Base-by-base conservation (phyloP, 345 rosid species). In the Linum trigynum region DNA sequence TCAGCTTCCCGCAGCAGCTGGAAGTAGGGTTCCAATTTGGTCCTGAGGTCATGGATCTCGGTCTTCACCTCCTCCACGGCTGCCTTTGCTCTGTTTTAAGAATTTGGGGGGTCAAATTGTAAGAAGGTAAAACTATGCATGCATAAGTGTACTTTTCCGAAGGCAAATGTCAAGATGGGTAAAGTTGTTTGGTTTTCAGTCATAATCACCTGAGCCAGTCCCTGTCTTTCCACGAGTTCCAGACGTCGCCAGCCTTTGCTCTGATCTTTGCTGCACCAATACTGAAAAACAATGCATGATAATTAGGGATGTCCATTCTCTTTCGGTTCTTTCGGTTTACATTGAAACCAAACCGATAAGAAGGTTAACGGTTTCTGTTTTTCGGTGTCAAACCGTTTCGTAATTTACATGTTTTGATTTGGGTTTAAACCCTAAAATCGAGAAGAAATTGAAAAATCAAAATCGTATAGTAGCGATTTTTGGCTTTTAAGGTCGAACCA, bases 211-310 rank as follows among this genome's bases (percentile, higher is more conserved):
- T 62, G 40, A 67, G 77, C 14, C 48, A 0, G 57, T 77, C 55
- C 5, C 37, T 38, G 32, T 51, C 59, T 64, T 59, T 35, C 14
- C 39, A 37, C 32, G 10, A 14, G 5, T 45, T 67, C 65, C 67
- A 62, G 62, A 67, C 45, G 11, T 39, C 40, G 32, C 5, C 65
- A 9, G 67, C 67, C 42, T 65, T 69, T 39, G 16, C 61, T 15
- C 32, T 38, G 23, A 82, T 64, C 38, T 58, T 75, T 45, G 17
- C 42, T 12, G 80, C 76, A 5, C 83, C 82, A 7, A 78, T 39
- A 42, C 83, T 82, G 69, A 12, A 17, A 39, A 17, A 42, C n/a
- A 2, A 59, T 16, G 12, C 42, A 63, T 23, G 40, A 5, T 1
- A 9, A 5, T 32, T 15, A 12, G 1, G 12, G 15, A 23, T 23